A percentile compares a stretch with the other conserved stretches of the same genome.
These are phyloP conservation scores for Aulographum hederae DNA, from an alignment of 2,329 filamentous ascomycete species.

Conservation along the genomic window DNA sequence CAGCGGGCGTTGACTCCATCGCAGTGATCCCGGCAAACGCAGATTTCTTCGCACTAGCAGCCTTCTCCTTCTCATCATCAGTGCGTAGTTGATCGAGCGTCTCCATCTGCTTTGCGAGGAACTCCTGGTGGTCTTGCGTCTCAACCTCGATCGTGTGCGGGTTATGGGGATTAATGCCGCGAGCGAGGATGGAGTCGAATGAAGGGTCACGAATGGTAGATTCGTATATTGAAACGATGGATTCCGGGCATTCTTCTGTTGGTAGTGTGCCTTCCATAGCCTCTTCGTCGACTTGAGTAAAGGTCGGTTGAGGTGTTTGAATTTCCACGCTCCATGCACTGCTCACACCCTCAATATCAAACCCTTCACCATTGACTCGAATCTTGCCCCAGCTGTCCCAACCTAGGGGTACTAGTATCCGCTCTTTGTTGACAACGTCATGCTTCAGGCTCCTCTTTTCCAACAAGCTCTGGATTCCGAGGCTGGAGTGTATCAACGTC, in stretches of 20 bases:
- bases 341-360: conserved; percentile 77
- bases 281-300: conserved; percentile 9
- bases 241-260: not conserved
- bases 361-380: conserved; percentile 72
- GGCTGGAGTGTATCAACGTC: conserved; percentile 63
- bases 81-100: conserved; percentile 47
- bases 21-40: conserved; percentile 5
- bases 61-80: conserved; percentile 39
- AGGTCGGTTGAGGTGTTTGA: conserved; percentile 24
- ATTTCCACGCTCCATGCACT: conserved; percentile 75
- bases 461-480: conserved; percentile 70
- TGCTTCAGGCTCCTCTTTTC: conserved; percentile 36
- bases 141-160: conserved; percentile 38
- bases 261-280: not conserved
- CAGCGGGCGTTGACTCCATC: conserved; percentile 13
- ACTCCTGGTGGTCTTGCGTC: conserved; percentile 58
- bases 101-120: conserved; percentile 57
- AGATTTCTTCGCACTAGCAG: conserved; percentile 7
- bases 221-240: conserved; percentile 50
- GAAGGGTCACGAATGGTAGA: conserved; percentile 61
- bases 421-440: conserved; percentile 84
- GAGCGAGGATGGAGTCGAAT: conserved; percentile 38
- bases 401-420: conserved; percentile 85
- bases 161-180: conserved; percentile 27
- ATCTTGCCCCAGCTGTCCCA: conserved; percentile 99